Conservation (phyloP, 202 grass and related monocot genomes). For the Carex arenaria region DNA sequence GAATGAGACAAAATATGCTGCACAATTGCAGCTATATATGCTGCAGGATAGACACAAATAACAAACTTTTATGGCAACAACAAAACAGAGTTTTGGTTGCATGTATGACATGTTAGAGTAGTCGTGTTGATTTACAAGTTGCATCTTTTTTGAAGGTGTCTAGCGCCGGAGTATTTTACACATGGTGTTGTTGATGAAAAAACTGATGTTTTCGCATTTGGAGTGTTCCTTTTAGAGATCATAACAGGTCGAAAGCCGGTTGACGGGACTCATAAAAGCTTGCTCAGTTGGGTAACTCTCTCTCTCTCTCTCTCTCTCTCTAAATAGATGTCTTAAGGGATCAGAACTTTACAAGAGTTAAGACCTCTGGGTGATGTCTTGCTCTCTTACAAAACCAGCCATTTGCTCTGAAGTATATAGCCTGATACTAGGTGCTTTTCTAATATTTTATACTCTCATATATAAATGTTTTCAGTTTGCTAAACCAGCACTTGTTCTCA, state of each 20-base stretch:
- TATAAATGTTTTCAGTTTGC: background rate
- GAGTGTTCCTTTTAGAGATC: slow-evolving; percentile 91
- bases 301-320: background rate
- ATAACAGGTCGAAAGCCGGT: slow-evolving; percentile 80
- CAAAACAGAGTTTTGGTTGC: background rate
- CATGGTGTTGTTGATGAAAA: slow-evolving; percentile 96
- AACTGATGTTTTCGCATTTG: slow-evolving; percentile 93
- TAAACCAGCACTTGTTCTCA: background rate
- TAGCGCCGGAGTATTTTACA: slow-evolving; percentile 96
- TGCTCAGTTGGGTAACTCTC: slow-evolving; percentile 75
- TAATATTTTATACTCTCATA: background rate
- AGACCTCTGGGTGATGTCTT: background rate
- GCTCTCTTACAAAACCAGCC: background rate
- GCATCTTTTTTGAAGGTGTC: slow-evolving; percentile 38
- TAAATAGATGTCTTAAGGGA: background rate
- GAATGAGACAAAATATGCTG: background rate
- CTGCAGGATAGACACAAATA: background rate
- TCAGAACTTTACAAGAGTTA: background rate
- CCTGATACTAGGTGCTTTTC: background rate
- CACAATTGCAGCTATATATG: background rate
- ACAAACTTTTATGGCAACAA: background rate
- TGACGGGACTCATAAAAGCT: slow-evolving; percentile 67
- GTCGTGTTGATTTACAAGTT: background rate
- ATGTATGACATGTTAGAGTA: background rate
- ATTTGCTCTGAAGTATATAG: background rate